Conservation (phyloP, 2,329 filamentous ascomycete genomes). For the Fusarium udum region DNA sequence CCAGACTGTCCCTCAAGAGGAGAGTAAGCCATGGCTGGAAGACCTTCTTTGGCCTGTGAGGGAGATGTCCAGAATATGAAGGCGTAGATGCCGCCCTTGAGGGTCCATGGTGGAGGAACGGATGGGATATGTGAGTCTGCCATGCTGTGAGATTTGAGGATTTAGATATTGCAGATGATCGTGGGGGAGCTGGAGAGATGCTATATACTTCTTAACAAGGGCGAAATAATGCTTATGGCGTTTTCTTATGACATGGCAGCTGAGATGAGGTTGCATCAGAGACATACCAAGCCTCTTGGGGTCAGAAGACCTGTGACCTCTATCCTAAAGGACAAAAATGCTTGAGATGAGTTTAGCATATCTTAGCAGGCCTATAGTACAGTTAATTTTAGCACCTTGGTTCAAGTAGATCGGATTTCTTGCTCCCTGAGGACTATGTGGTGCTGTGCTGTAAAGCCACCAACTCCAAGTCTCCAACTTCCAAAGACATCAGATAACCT, state of each 20-base stretch:
- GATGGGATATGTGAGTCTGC: constrained; percentile 28
- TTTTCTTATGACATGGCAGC: neutral
- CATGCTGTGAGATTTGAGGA: neutral
- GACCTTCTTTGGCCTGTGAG: constrained; percentile 41
- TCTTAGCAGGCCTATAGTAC: neutral
- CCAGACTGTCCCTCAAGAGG: constrained; percentile 56
- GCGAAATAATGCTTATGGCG: neutral
- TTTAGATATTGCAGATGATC: neutral
- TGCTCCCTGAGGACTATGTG: neutral
- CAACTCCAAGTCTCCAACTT: neutral
- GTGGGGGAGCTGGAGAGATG: neutral
- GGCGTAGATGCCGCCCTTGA: constrained; percentile 56
- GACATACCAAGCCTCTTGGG: neutral
- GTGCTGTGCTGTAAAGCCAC: neutral
- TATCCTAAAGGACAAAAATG: neutral
- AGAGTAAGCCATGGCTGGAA: constrained; percentile 54
- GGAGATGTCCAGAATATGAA: constrained; percentile 53
- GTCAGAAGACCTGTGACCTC: neutral
- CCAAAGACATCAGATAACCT: neutral
- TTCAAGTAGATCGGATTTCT: neutral
- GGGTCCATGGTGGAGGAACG: constrained; percentile 54
- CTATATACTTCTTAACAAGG: neutral
- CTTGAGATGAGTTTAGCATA: neutral
- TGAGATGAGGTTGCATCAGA: neutral
- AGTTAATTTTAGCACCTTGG: neutral